Evolutionary conservation across 1,139 yeast species (phyloP).

Genomic region (Suhomyces guaymorum): DNA sequence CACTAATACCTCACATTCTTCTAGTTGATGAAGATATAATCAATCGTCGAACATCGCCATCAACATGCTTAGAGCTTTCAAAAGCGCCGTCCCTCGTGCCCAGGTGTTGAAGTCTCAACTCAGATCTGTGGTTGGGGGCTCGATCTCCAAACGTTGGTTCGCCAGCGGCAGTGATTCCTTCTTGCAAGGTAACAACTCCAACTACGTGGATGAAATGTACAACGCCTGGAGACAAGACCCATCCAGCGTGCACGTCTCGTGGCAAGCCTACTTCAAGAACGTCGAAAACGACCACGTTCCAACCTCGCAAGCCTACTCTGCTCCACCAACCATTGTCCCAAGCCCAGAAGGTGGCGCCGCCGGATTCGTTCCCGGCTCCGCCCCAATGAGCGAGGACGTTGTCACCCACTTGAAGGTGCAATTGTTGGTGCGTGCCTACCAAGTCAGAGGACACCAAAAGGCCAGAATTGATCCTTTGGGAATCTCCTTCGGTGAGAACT

Average conservation of each 20-base stretch:
- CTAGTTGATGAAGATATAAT: conserved; percentile 13
- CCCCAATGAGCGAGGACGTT: conserved; percentile 58
- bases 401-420: conserved; percentile 92
- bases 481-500: conserved; percentile 76
- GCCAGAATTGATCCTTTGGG: conserved; percentile 95
- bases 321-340: conserved; percentile 89
- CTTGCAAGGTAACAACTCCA: conserved; percentile 81
- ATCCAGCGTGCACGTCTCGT: conserved; percentile 84
- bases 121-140: conserved; percentile 6
- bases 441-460: conserved; percentile 96
- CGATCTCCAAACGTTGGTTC: conserved; percentile 20
- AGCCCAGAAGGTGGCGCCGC: conserved; percentile 74
- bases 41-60: conserved; percentile 4
- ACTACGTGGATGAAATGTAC: conserved; percentile 97
- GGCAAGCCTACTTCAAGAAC: conserved; percentile 96
- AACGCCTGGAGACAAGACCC: conserved; percentile 94
- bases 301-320: conserved; percentile 74
- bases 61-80: conserved; percentile 49
- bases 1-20: conserved; percentile 3
- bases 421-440: conserved; percentile 95
- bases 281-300: conserved; percentile 69
- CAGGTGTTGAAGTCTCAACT: conserved; percentile 23
- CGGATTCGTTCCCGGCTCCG: conserved; percentile 54
- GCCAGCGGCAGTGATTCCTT: conserved; percentile 71
- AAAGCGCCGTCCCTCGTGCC: conserved; percentile 41